Conservation (phyloP, 2,329 filamentous ascomycete species). For the Sporothrix pallida region DNA sequence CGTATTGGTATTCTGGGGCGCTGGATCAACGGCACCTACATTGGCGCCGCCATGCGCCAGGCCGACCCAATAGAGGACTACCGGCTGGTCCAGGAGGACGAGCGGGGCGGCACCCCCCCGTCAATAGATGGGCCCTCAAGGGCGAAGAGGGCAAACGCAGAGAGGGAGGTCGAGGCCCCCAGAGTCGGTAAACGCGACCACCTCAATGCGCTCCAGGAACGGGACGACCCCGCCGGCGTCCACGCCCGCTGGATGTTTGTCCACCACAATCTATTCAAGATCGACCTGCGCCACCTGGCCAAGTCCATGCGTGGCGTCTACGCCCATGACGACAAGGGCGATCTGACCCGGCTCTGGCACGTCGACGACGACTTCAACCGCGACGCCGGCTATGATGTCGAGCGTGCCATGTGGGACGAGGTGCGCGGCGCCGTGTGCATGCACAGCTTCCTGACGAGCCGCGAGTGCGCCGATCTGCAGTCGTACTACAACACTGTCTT, state of each 20-base stretch:
- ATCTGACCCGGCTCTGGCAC: slow-evolving; percentile 43
- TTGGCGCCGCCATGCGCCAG: slow-evolving; percentile 43
- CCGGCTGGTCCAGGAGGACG: slow-evolving; percentile 25
- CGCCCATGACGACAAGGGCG: slow-evolving; percentile 39
- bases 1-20: slow-evolving; percentile 45
- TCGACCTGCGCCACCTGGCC: slow-evolving; percentile 44
- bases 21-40: slow-evolving; percentile 41
- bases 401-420: slow-evolving; percentile 45
- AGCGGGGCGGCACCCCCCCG: neutral
- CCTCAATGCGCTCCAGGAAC: neutral
- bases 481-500: slow-evolving; percentile 36
- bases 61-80: slow-evolving; percentile 44
- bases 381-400: slow-evolving; percentile 44
- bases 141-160: too few species aligned
- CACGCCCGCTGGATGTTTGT: slow-evolving; percentile 44
- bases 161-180: neutral
- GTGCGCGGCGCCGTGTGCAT: slow-evolving; percentile 44
- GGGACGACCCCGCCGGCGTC: neutral
- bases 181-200: neutral
- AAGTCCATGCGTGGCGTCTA: slow-evolving; percentile 38
- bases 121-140: neutral
- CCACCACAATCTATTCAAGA: slow-evolving; percentile 48
- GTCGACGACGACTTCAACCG: slow-evolving; percentile 40
- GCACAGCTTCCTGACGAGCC: slow-evolving; percentile 35
- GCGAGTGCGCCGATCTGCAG: slow-evolving; percentile 48